A percentile compares a stretch with the other conserved stretches of the same genome.
Conservation (phyloP, 2,329 filamentous ascomycete genomes). For the Botrytis squamosa region DNA sequence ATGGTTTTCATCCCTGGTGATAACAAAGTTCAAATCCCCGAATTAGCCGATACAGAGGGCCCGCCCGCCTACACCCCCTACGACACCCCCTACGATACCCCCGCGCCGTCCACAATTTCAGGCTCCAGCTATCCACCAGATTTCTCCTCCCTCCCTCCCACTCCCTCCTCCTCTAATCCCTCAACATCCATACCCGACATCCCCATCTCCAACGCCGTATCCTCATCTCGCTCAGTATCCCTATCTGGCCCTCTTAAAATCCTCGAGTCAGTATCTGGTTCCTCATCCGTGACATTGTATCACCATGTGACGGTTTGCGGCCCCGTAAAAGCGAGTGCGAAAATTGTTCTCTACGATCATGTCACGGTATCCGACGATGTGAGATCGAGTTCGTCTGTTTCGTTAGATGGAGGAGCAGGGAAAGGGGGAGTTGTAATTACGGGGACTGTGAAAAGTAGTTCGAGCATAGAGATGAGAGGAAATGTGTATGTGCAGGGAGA, state of each 20-base stretch:
- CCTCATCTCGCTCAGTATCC: slow-evolving; percentile 21
- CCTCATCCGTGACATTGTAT: slow-evolving; percentile 21
- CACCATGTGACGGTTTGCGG: slow-evolving; percentile 21
- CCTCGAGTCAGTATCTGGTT: slow-evolving; percentile 25
- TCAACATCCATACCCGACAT: not conserved
- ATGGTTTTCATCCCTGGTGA: slow-evolving; percentile 27
- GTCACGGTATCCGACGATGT: slow-evolving; percentile 30
- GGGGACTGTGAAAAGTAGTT: slow-evolving; percentile 22
- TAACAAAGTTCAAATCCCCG: slow-evolving; percentile 21
- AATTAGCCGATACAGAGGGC: not conserved
- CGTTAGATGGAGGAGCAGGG: slow-evolving; percentile 22
- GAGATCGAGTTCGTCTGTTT: slow-evolving; percentile 15
- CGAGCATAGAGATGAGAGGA: slow-evolving; percentile 23
- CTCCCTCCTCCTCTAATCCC: not conserved
- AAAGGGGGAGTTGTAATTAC: slow-evolving; percentile 21
- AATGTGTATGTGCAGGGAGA: slow-evolving; percentile 24
- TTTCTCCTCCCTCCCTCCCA: slow-evolving; percentile 7
- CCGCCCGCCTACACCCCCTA: slow-evolving; percentile 8
- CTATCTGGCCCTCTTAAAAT: slow-evolving; percentile 29
- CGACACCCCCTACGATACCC: slow-evolving; percentile 18
- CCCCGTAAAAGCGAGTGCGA: slow-evolving; percentile 20
- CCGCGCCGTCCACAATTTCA: not conserved
- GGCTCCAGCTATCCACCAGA: slow-evolving; percentile 3
- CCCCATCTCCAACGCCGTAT: slow-evolving; percentile 27
- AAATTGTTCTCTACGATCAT: slow-evolving; percentile 25